Evolutionary conservation across 352 stramenopile species (phyloP).

Genomic region (Ophiocytium majus): DNA sequence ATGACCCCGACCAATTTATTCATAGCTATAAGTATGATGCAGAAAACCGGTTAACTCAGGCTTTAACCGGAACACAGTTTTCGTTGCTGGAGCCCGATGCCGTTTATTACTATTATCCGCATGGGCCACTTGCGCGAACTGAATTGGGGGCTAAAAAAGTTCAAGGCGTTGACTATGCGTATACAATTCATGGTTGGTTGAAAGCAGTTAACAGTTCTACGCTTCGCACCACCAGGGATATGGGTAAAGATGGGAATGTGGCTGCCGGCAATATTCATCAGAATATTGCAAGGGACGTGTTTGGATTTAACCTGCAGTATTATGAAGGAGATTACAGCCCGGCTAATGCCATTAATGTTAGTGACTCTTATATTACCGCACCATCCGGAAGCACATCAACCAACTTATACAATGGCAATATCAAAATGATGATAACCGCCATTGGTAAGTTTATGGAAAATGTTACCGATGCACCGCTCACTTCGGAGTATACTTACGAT

Average conservation of each 20-base stretch:
- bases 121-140: constrained; percentile 4
- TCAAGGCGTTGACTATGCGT: not conserved
- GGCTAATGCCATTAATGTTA: not conserved
- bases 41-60: not conserved
- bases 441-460: not conserved
- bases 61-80: not conserved
- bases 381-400: not conserved
- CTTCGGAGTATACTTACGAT: not conserved
- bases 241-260: constrained; percentile 2
- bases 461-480: too few species aligned
- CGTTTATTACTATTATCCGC: not conserved
- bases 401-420: constrained; percentile 2
- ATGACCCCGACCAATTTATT: not conserved
- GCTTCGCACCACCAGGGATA: not conserved
- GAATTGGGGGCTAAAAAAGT: constrained; percentile 2
- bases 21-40: constrained; percentile 13
- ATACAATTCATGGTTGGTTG: not conserved
- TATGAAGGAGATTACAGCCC: constrained; percentile 8
- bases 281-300: not conserved
- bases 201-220: not conserved
- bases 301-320: not conserved
- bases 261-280: not conserved
- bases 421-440: not conserved
- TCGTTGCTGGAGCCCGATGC: not conserved
- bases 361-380: not conserved